Evolutionary conservation across 1,139 yeast genomes (phyloP), one percentile per base, ranked within the genome.

Genomic region (Eremothecium gossypii): DNA sequence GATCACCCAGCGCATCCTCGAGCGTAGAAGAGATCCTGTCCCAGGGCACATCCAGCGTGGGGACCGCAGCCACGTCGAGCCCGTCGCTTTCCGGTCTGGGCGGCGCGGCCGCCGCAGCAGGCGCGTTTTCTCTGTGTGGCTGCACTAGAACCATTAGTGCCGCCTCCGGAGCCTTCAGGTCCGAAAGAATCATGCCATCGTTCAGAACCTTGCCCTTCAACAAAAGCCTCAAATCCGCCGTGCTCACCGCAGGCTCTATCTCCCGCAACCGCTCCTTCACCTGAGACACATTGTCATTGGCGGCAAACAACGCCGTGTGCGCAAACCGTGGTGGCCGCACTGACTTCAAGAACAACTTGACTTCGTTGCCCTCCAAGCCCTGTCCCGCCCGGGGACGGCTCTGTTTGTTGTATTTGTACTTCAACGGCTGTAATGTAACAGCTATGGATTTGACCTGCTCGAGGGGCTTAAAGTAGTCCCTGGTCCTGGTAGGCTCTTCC

Each of bases 141-240:
- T 17, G 23, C n/a, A 67, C 51, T 61, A 68, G 58, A 2, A 67
- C 71, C 26, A 60, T 66, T 20, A 67, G 45, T 4, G 58, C 48
- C 6, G 63, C 49, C 3, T 51, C 43, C 9, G 46, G 42, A 8
- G 45, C 38, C 26, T 48, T 49, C 33, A 56, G 33, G 31, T 57
- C 63, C 3, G 54, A 48, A 26, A 68, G 41, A 20, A 60, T 40
- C 1, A 58, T 48, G 8, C 61, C 54, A 50, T 73, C 77, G 39
- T 68, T 69, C n/a, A 71, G 53, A 1, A 73, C 74, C 52, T 72
- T 73, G 7, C 77, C 73, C 52, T 71, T 73, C 30, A 71, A 45
- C 52, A 73, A 54, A 7, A 73, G 48, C 45, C 70, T 72, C 30
- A 70, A 43, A 42, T 68, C 67, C 11, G 52, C 49, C 1, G 55